Base-by-base conservation (phyloP, 176 grass and related monocot species). In the Oryza coarctata region DNA sequence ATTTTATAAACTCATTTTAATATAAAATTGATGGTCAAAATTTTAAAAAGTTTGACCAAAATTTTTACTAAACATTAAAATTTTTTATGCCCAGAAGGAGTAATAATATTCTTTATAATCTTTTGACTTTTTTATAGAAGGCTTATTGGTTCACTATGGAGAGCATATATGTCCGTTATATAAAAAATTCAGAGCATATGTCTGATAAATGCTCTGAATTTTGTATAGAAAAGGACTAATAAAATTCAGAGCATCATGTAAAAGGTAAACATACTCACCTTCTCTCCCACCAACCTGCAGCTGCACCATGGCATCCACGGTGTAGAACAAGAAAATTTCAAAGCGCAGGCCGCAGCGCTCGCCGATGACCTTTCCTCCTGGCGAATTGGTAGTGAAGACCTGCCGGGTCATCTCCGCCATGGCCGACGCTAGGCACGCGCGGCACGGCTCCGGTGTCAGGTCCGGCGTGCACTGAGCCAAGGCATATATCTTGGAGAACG, bases 391-490 rank as follows among this genome's bases (percentile, higher is more conserved):
- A 11, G 79, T 27, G n/a, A 70, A 65, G 10, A 87, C 86, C 36
- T 22, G 10, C 5, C 40, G 25, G 13, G 72, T 25, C 28, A 81
- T 81, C 23, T 78, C 7, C 20, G 43, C 77, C 65, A 81, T 81
- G 36, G 79, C 15, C 18, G 36, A 35, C 30, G 27, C 34, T 38
- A 93, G 78, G 50, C 90, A 93, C 3, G 26, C 10, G 0, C 32
- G 13, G 60, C 90, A 93, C 39, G 45, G 60, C 15, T 0, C n/a
- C 7, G 26, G 40, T 1, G 80, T 39, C 49, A 87, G 23, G 81
- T 93, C 87, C 9, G 77, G 76, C 20, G 84, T 90, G 81, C 91
- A 93, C 87, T 93, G 84, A 0, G 45, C 64, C 29, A 81, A 22
- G 13, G 74, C 60, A 15, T 87, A 93, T 39, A 93, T 87, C 3